These are phyloP conservation scores for Massariosphaeria phaeospora DNA, from an alignment of 495 filamentous ascomycete species.

Conservation along the genomic window DNA sequence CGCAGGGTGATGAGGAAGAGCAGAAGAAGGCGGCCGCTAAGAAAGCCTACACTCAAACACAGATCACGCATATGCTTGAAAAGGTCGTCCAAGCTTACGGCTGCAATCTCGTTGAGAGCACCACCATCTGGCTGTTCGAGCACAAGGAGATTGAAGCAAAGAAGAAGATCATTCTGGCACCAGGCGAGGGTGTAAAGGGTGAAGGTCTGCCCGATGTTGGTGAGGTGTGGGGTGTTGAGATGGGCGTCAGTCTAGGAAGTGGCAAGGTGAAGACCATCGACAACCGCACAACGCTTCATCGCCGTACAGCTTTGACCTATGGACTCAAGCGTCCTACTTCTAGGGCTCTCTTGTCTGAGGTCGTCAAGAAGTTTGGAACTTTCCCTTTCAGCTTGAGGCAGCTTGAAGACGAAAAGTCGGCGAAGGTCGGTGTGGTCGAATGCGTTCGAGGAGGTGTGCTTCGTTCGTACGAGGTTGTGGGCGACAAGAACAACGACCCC, in stretches of 20 bases:
- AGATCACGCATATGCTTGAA: slow-evolving; percentile 80
- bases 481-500: slow-evolving; percentile 77
- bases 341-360: slow-evolving; percentile 81
- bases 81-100: slow-evolving; percentile 89
- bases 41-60: slow-evolving; percentile 72
- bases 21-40: slow-evolving; percentile 76
- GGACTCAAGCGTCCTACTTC: slow-evolving; percentile 87
- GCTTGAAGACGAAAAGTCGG: slow-evolving; percentile 91
- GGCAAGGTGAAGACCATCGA: slow-evolving; percentile 90
- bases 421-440: slow-evolving; percentile 93
- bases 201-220: slow-evolving; percentile 86
- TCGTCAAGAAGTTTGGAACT: slow-evolving; percentile 91
- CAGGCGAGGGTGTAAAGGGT: slow-evolving; percentile 80
- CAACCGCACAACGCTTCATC: slow-evolving; percentile 84
- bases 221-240: slow-evolving; percentile 97
- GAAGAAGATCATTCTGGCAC: slow-evolving; percentile 95
- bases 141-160: slow-evolving; percentile 95
- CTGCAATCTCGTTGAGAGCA: slow-evolving; percentile 92
- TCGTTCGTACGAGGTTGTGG: slow-evolving; percentile 90
- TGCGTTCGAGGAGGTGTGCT: slow-evolving; percentile 87
- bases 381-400: slow-evolving; percentile 98
- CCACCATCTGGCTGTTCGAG: slow-evolving; percentile 91
- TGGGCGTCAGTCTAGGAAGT: slow-evolving; percentile 81
- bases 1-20: slow-evolving; percentile 83
- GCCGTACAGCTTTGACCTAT: slow-evolving; percentile 85